These are phyloP conservation scores for Colletotrichum liriopes DNA, from an alignment of 2,329 filamentous ascomycete genomes.

Conservation along the genomic window DNA sequence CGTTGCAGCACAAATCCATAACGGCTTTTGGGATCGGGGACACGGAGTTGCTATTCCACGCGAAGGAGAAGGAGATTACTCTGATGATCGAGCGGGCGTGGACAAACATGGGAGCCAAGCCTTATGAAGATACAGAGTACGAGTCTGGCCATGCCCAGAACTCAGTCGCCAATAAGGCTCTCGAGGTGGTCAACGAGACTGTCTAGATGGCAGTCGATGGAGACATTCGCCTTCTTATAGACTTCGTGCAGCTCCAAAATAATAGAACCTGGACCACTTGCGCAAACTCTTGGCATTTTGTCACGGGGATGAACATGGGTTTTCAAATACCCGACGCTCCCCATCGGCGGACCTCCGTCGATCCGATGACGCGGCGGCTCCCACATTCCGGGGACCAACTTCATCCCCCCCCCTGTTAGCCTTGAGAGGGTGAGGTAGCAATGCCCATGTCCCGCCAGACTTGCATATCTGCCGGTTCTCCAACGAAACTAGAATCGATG, in stretches of 20 bases:
- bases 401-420: not conserved
- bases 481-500: not conserved
- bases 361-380: not conserved
- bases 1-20: constrained; percentile 60
- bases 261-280: too few species aligned
- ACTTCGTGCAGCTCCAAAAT: not conserved
- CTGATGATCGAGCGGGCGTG: constrained; percentile 62
- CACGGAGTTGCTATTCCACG: constrained; percentile 59
- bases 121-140: constrained; percentile 58
- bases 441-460: not conserved
- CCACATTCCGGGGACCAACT: not conserved
- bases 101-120: constrained; percentile 60
- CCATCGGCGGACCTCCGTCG: not conserved
- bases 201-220: not conserved
- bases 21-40: constrained; percentile 60
- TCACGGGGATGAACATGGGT: rapidly evolving
- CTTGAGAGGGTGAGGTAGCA: too few species aligned
- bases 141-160: not conserved
- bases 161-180: constrained; percentile 8
- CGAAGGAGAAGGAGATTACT: constrained; percentile 59
- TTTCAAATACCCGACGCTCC: too few species aligned
- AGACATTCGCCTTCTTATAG: not conserved
- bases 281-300: not conserved
- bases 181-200: constrained; percentile 13
- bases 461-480: not conserved